Evolutionary conservation across 192 early-diverging fungal genomes (phyloP).

Genomic region (Coemansia sp.): DNA sequence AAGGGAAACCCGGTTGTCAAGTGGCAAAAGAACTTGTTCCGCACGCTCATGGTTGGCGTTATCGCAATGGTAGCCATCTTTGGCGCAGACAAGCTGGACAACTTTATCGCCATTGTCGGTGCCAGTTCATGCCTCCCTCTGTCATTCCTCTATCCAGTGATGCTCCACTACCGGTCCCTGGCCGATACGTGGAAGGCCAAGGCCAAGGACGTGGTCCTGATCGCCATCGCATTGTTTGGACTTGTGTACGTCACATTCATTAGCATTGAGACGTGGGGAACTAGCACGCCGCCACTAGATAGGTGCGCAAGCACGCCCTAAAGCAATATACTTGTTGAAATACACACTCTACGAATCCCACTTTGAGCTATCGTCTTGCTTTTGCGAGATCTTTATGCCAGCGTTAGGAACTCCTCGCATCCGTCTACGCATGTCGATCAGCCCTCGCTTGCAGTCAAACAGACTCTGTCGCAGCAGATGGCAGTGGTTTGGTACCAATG

Average conservation of each 20-base stretch:
- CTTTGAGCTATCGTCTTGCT: slow-evolving; percentile 39
- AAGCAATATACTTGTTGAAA: background rate
- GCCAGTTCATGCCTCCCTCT: slow-evolving; percentile 74
- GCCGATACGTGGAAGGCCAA: slow-evolving; percentile 56
- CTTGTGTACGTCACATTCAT: slow-evolving; percentile 83
- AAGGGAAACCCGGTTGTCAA: slow-evolving; percentile 80
- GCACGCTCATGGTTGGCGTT: slow-evolving; percentile 65
- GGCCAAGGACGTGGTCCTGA: slow-evolving; percentile 63
- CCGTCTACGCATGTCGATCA: slow-evolving; percentile 53
- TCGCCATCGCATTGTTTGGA: slow-evolving; percentile 69
- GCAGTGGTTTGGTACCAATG: slow-evolving; percentile 38
- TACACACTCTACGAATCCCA: slow-evolving; percentile 27
- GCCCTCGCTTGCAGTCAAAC: slow-evolving; percentile 56
- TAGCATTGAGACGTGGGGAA: slow-evolving; percentile 62
- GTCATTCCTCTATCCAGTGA: slow-evolving; percentile 84
- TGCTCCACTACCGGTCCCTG: slow-evolving; percentile 79
- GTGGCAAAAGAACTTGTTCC: slow-evolving; percentile 85
- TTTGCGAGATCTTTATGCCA: slow-evolving; percentile 15
- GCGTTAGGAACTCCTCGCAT: slow-evolving; percentile 51
- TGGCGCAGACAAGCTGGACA: slow-evolving; percentile 77
- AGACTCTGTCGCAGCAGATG: slow-evolving; percentile 41
- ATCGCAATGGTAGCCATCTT: slow-evolving; percentile 77
- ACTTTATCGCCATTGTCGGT: slow-evolving; percentile 84
- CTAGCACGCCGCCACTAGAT: slow-evolving; percentile 36
- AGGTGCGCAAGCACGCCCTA: slow-evolving; percentile 25